Conservation (phyloP, 2,329 filamentous ascomycete species). For the Aspergillus sp. region DNA sequence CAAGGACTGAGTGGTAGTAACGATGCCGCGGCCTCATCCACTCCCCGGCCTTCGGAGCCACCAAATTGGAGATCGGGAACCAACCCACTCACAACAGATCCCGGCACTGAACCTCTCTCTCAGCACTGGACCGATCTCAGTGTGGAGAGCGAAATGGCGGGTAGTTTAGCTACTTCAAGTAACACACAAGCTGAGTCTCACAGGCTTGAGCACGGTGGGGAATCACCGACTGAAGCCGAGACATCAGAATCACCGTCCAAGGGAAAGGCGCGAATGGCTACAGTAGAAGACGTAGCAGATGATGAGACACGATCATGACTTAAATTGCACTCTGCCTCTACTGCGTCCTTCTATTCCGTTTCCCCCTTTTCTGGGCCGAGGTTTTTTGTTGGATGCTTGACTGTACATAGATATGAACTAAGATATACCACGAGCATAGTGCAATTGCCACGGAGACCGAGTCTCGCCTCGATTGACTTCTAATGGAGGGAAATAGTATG, state of each 20-base stretch:
- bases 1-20: not conserved
- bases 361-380: not conserved
- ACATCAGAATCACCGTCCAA: slow-evolving; percentile 27
- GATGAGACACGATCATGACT: slow-evolving; percentile 25
- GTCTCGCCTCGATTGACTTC: not conserved
- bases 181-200: not conserved
- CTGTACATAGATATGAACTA: slow-evolving; percentile 4
- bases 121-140: slow-evolving; percentile 32
- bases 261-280: slow-evolving; percentile 34
- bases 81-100: slow-evolving; percentile 10
- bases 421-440: slow-evolving; percentile 7
- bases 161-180: not conserved
- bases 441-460: not conserved
- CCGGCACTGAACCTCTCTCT: slow-evolving; percentile 25
- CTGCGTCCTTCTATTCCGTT: not conserved
- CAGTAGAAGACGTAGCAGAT: slow-evolving; percentile 36
- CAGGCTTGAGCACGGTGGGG: slow-evolving; percentile 7
- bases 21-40: not conserved
- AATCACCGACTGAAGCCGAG: not conserved
- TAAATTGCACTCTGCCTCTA: slow-evolving; percentile 2
- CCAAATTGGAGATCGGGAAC: slow-evolving; percentile 21
- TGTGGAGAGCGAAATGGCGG: slow-evolving; percentile 19
- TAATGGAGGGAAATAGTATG: not conserved
- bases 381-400: not conserved
- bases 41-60: slow-evolving; percentile 1